Percentiles rank a stretch among this genome's conserved stretches.
phyloP scores from a whole-genome alignment of 495 filamentous ascomycete genomes.

The Hypomontagnella submonticulosa region DNA sequence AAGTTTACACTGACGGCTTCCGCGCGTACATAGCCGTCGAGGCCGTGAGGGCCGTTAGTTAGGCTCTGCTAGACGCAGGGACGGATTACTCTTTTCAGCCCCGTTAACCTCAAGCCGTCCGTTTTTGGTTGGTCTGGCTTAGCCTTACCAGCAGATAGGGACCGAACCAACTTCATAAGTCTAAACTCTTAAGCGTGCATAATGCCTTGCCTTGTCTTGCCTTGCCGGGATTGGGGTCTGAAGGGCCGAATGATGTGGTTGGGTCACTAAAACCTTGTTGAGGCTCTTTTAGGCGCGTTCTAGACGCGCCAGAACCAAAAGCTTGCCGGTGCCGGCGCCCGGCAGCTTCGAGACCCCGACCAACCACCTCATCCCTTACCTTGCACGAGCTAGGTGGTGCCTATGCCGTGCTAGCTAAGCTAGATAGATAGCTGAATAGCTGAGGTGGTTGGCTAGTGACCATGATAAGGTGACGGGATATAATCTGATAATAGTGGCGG shows the following conservation, averaged over 20 bases:
- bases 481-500: neutral
- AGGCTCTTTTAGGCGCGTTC: slow-evolving; percentile 42
- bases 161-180: slow-evolving; percentile 7
- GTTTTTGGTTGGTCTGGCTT: slow-evolving; percentile 15
- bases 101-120: slow-evolving; percentile 15
- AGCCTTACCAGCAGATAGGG: slow-evolving; percentile 30
- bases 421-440: neutral
- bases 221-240: slow-evolving; percentile 20
- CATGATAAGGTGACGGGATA: slow-evolving; percentile 1
- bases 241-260: slow-evolving; percentile 37
- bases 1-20: slow-evolving; percentile 22
- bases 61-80: slow-evolving; percentile 12
- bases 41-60: neutral
- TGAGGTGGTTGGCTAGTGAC: slow-evolving; percentile 11
- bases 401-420: slow-evolving; percentile 5
- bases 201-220: neutral
- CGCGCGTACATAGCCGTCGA: neutral
- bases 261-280: slow-evolving; percentile 40
- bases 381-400: slow-evolving; percentile 3
- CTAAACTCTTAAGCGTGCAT: too few species aligned
- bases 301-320: slow-evolving; percentile 17
- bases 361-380: slow-evolving; percentile 19
- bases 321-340: slow-evolving; percentile 17
- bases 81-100: slow-evolving; percentile 36
- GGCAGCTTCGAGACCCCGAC: slow-evolving; percentile 1